These are phyloP conservation scores for Gossypium davidsonii DNA, from an alignment of 441 rosid species.

Conservation along the genomic window DNA sequence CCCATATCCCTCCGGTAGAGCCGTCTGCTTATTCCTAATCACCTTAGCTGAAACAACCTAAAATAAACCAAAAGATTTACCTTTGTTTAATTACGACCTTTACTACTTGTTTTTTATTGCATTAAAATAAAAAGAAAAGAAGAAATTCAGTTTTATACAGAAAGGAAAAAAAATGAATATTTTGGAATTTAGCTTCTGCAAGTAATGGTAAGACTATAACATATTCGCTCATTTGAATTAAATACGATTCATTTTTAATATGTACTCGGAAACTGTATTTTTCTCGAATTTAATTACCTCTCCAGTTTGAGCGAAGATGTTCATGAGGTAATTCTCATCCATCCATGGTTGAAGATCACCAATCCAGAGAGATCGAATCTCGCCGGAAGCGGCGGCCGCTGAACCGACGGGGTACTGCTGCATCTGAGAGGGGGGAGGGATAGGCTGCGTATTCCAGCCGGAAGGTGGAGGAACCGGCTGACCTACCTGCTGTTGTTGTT, in stretches of 20 bases:
- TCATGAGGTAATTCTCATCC: slow-evolving; percentile 69
- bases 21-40: slow-evolving; percentile 71
- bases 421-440: slow-evolving; percentile 48
- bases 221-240: background rate
- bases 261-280: too few relatives aligned
- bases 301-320: slow-evolving; percentile 43
- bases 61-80: background rate
- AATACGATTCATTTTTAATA: background rate
- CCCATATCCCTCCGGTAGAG: slow-evolving; percentile 74
- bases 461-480: slow-evolving; percentile 55
- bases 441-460: slow-evolving; percentile 62
- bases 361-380: slow-evolving; percentile 81
- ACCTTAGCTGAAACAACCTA: slow-evolving; percentile 70
- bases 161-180: background rate
- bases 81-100: background rate
- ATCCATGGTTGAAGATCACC: slow-evolving; percentile 84
- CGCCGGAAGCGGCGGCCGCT: slow-evolving; percentile 34
- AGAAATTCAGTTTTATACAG: background rate
- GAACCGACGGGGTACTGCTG: slow-evolving; percentile 25
- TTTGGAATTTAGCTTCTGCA: background rate
- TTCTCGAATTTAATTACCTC: slow-evolving; percentile 35
- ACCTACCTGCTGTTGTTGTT: slow-evolving; percentile 29
- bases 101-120: background rate
- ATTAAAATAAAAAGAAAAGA: background rate
- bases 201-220: background rate